phyloP scores from a whole-genome alignment of 805 yeast genomes.

The Saccharomycopsis malanga region DNA sequence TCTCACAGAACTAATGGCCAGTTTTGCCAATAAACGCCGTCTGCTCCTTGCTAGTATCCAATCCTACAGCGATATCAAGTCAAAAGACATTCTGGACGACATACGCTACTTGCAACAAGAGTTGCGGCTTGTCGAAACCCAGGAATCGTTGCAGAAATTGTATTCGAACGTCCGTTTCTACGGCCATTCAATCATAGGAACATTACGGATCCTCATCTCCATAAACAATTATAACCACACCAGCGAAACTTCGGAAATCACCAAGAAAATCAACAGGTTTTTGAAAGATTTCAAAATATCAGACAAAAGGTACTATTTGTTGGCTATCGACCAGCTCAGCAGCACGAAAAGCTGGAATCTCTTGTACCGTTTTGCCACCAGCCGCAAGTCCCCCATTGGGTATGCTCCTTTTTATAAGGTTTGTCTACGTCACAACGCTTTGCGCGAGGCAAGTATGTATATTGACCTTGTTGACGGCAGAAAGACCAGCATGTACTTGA shows the following conservation, averaged over 20 bases:
- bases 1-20: slow-evolving; percentile 24
- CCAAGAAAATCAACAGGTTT: slow-evolving; percentile 40
- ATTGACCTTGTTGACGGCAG: slow-evolving; percentile 46
- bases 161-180: slow-evolving; percentile 36
- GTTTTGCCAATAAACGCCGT: slow-evolving; percentile 25
- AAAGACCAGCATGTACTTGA: slow-evolving; percentile 42
- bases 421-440: slow-evolving; percentile 46
- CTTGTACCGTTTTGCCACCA: slow-evolving; percentile 44
- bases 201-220: slow-evolving; percentile 39
- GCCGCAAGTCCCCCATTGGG: slow-evolving; percentile 62
- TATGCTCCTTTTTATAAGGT: slow-evolving; percentile 56
- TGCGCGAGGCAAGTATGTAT: slow-evolving; percentile 53
- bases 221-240: slow-evolving; percentile 36
- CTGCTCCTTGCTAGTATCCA: slow-evolving; percentile 28
- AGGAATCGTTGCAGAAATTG: slow-evolving; percentile 33
- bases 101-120: slow-evolving; percentile 39
- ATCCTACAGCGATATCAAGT: slow-evolving; percentile 28
- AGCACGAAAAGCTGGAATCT: slow-evolving; percentile 47
- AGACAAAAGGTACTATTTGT: slow-evolving; percentile 50
- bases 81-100: slow-evolving; percentile 29
- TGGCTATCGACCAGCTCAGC: slow-evolving; percentile 43
- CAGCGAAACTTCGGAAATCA: not conserved
- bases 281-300: slow-evolving; percentile 48
- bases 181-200: slow-evolving; percentile 40
- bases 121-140: slow-evolving; percentile 36